Evolutionary conservation across 768 basidiomycete species (phyloP).

Genomic region (Hydnomerulius pinastri): DNA sequence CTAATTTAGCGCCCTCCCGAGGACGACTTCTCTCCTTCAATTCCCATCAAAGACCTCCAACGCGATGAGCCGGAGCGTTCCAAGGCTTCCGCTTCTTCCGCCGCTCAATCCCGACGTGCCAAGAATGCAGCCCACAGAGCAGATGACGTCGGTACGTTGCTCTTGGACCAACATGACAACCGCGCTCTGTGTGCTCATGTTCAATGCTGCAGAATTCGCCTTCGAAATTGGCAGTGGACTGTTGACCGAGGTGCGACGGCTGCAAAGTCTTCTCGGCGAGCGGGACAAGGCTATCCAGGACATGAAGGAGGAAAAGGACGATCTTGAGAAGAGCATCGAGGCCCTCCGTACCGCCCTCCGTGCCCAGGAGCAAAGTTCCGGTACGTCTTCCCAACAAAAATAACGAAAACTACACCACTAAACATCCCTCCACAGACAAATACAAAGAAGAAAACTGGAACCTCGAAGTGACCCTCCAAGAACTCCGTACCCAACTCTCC

Average conservation of each 20-base stretch:
- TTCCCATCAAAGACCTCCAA: constrained; percentile 51
- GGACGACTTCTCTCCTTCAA: constrained; percentile 45
- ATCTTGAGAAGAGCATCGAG: constrained; percentile 79
- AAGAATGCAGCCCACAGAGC: constrained; percentile 91
- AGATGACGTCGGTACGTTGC: constrained; percentile 78
- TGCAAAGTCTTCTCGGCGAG: constrained; percentile 89
- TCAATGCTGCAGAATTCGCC: constrained; percentile 75
- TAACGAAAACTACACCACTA: too few species aligned
- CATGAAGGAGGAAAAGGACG: constrained; percentile 90
- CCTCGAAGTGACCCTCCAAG: constrained; percentile 90
- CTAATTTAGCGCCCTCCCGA: constrained; percentile 46
- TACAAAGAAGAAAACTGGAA: constrained; percentile 99
- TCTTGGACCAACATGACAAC: constrained; percentile 10
- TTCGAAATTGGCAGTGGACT: constrained; percentile 96
- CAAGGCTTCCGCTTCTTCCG: constrained; percentile 65
- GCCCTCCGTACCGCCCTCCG: constrained; percentile 70
- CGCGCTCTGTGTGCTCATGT: constrained; percentile 14
- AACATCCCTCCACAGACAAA: constrained; percentile 57
- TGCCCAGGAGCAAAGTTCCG: constrained; percentile 79
- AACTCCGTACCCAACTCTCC: constrained; percentile 69
- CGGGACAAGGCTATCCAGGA: constrained; percentile 91
- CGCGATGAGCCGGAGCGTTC: constrained; percentile 63
- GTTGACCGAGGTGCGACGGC: constrained; percentile 85
- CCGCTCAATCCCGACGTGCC: constrained; percentile 84
- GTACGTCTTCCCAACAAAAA: constrained; percentile 54